phyloP scores from a whole-genome alignment of 805 yeast species.

The Alloascoidea africana region DNA sequence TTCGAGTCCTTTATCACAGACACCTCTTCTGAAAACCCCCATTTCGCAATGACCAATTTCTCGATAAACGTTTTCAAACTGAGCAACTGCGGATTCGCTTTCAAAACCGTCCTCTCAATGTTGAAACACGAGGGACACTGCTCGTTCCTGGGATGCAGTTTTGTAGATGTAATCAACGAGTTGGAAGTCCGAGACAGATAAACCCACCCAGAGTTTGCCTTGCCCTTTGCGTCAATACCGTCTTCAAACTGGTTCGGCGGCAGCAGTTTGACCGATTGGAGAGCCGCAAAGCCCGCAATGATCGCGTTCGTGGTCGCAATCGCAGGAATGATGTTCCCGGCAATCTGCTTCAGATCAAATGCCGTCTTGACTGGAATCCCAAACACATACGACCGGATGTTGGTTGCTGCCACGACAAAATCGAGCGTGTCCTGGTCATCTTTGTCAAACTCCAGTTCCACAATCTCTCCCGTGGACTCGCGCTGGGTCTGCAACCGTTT shows the following conservation, averaged over 20 bases:
- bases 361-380: constrained; percentile 56
- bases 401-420: constrained; percentile 79
- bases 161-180: constrained; percentile 1
- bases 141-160: background rate
- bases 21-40: constrained; percentile 38
- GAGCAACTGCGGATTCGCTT: constrained; percentile 10
- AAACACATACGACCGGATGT: constrained; percentile 59
- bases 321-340: constrained; percentile 97
- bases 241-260: constrained; percentile 31
- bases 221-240: too few relatives aligned
- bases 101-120: constrained; percentile 16
- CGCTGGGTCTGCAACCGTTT: constrained; percentile 22
- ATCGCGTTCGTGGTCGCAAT: constrained; percentile 97
- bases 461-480: constrained; percentile 21
- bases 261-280: constrained; percentile 50
- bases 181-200: background rate
- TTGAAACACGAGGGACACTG: constrained; percentile 9
- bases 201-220: constrained; percentile 4
- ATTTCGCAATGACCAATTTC: constrained; percentile 25
- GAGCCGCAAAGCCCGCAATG: constrained; percentile 75
- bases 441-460: constrained; percentile 55
- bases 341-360: constrained; percentile 85
- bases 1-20: constrained; percentile 41
- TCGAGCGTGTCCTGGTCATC: constrained; percentile 87
- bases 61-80: constrained; percentile 40